Evolutionary conservation across 768 basidiomycete species (phyloP).

Genomic region (Agaricus sinodeliciosus): DNA sequence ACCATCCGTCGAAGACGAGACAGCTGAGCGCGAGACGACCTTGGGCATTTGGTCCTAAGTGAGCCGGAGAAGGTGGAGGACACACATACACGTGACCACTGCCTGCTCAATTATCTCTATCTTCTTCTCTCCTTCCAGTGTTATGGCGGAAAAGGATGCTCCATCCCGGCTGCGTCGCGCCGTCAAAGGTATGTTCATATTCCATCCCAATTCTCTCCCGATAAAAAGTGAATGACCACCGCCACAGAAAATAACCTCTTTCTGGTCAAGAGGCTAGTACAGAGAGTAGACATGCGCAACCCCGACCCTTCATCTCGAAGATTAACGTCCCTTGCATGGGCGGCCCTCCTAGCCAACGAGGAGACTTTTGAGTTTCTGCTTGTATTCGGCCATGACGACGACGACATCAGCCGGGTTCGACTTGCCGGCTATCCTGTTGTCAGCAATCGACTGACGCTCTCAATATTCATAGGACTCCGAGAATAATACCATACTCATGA

Average conservation of each 20-base stretch:
- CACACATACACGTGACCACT: constrained; percentile 12
- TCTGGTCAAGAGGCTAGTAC: constrained; percentile 82
- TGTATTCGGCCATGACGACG: constrained; percentile 84
- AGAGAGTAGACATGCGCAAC: constrained; percentile 86
- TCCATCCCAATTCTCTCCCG: background rate
- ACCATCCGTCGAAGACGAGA: constrained; percentile 88
- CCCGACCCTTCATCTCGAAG: constrained; percentile 70
- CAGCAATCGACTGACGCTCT: constrained; percentile 4
- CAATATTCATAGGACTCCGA: constrained; percentile 65
- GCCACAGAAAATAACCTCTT: constrained; percentile 87
- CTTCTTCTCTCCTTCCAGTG: constrained; percentile 15
- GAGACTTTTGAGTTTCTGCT: constrained; percentile 93
- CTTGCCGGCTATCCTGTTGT: background rate
- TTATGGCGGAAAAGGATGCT: constrained; percentile 81
- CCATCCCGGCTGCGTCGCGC: constrained; percentile 69
- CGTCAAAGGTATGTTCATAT: constrained; percentile 54
- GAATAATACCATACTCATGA: constrained; percentile 88
- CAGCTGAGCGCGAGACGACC: constrained; percentile 82
- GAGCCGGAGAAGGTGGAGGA: background rate
- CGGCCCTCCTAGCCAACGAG: constrained; percentile 81
- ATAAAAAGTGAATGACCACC: constrained; percentile 14
- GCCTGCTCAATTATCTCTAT: background rate
- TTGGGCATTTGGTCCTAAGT: constrained; percentile 63
- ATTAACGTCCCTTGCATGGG: constrained; percentile 88
- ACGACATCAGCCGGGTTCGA: constrained; percentile 83